Evolutionary conservation across 1,284 basidiomycete species (phyloP), one percentile per base, ranked within the genome.

Genomic region (Leccinum huronense): DNA sequence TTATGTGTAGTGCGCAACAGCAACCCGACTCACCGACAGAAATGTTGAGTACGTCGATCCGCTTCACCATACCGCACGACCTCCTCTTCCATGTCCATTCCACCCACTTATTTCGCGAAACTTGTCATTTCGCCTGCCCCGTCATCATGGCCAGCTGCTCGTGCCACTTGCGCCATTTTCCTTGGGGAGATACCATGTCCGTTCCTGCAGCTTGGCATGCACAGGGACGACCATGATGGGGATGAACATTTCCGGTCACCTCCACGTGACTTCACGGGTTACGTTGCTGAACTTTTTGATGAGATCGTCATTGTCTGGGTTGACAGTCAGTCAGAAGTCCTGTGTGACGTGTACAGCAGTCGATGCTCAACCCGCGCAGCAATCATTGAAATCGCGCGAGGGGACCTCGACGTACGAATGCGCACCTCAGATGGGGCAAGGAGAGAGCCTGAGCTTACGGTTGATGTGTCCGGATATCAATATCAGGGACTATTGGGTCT

Each of bases 251-350:
- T 99, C 97, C 54, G 83, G 84, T 10, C 96, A 86, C 79, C 96
- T 96, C 65, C 96, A 83, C 51, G 93, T 96, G 36, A 98, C 91
- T 73, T 99, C 97, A 68, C 97, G 86, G 2, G 97, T 97, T 57
- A 98, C 94, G 72, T 96, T 97, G 23, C 95, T 98, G 74, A 99
- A 99, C 75, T 98, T 97, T 78, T 98, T 98, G 80, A 98, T 93
- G 61, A 90, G 85, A 73, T 98, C 97, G 77, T 98, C 68, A 87
- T 87, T 0, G 92, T 90, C 65, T 90, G 86, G 1, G 82, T 80
- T 63, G 98, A 86, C 11, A 94, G 84, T 8, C 93, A 86, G 69
- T 97, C 95, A 74, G 98, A 99, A 0, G 93, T 93, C 62, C 93
- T 88, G 77, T 98, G 98, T 1, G 96, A 95, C 57, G 93, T 93